Evolutionary conservation across 768 basidiomycete genomes (phyloP).

Genomic region (Tephrocybe rancida): DNA sequence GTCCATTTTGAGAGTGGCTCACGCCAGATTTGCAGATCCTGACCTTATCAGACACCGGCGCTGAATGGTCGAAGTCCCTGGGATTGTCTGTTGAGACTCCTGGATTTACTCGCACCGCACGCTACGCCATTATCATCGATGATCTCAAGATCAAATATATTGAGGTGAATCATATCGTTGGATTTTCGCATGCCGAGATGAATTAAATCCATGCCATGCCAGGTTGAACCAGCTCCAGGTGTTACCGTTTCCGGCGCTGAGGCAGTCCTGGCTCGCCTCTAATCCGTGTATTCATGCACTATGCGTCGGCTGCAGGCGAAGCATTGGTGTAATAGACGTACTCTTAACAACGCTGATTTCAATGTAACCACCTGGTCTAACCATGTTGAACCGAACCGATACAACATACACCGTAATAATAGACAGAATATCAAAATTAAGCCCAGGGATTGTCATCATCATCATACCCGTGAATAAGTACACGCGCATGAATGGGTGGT

Average conservation of each 20-base stretch:
- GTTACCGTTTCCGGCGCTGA: constrained; percentile 63
- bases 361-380: no score
- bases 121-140: constrained; percentile 69
- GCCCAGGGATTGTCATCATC: constrained; percentile 67
- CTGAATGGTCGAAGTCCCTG: constrained; percentile 56
- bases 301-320: no score
- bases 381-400: no score
- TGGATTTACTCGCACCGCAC: constrained; percentile 57
- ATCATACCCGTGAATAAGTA: constrained; percentile 32
- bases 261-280: constrained; percentile 52
- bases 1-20: not conserved
- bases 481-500: constrained; percentile 47
- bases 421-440: constrained; percentile 24
- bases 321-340: no score
- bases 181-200: constrained; percentile 11
- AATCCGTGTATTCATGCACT: no score
- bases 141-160: constrained; percentile 72
- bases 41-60: constrained; percentile 56
- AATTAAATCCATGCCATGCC: constrained; percentile 10
- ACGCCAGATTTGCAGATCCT: constrained; percentile 48
- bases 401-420: not conserved
- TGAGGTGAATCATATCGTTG: constrained; percentile 39
- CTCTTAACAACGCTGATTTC: no score
- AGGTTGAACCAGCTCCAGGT: constrained; percentile 52
- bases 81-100: constrained; percentile 57